phyloP scores from a whole-genome alignment of 805 yeast species.

The Hanseniaspora clermontiae region DNA sequence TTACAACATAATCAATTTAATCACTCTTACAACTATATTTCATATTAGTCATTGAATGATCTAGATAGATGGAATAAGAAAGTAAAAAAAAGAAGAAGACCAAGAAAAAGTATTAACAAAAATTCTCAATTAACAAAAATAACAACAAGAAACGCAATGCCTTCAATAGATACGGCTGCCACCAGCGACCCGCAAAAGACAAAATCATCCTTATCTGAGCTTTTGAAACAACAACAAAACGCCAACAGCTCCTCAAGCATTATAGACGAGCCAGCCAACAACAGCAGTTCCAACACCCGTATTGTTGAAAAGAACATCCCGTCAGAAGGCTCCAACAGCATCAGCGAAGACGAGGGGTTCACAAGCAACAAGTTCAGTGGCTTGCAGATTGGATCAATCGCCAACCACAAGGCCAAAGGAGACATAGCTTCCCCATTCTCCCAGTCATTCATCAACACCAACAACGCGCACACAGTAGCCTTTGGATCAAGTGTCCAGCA shows the following conservation, averaged over 20 bases:
- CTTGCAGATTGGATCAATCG: constrained; percentile 14
- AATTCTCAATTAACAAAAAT: too few species aligned
- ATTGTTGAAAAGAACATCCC: constrained; percentile 4
- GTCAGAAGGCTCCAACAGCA: constrained; percentile 5
- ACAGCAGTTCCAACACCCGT: neutral
- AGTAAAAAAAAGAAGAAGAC: too few species aligned
- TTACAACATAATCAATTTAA: too few species aligned
- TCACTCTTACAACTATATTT: too few species aligned
- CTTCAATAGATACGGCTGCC: neutral
- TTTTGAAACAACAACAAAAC: constrained; percentile 7
- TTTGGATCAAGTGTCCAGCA: constrained; percentile 19
- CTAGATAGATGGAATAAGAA: too few species aligned
- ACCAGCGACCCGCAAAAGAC: neutral
- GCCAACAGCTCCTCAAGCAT: neutral
- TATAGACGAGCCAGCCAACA: neutral
- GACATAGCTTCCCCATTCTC: constrained; percentile 18
- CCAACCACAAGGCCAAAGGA: constrained; percentile 10
- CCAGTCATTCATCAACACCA: constrained; percentile 25
- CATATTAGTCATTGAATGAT: too few species aligned
- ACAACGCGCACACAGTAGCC: constrained; percentile 29
- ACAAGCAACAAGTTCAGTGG: neutral
- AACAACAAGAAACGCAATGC: neutral
- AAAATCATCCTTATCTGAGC: constrained; percentile 11
- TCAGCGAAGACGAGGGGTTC: constrained; percentile 3
- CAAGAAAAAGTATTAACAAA: too few species aligned